A percentile compares a stretch with the other conserved stretches of the same genome.
phyloP scores from a whole-genome alignment of 73 alveolate species.

The Paramecium octaurelia region DNA sequence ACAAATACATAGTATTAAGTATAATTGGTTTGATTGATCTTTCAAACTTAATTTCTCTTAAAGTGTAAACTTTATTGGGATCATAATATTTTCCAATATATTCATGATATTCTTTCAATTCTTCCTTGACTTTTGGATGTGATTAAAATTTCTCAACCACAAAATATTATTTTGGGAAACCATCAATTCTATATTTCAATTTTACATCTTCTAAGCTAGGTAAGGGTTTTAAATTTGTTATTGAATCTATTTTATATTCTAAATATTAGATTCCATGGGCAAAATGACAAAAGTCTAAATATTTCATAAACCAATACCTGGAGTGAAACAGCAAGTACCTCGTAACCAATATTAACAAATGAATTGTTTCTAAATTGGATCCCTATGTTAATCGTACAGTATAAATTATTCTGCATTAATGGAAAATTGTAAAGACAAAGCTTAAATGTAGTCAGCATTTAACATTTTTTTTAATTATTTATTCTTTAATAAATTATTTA shows the following conservation, averaged over 20 bases:
- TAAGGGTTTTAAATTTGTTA: background rate
- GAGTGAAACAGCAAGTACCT: conserved; percentile 23
- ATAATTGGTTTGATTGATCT: background rate
- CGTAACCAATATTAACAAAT: conserved; percentile 24
- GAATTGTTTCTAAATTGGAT: background rate
- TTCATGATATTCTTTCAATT: background rate
- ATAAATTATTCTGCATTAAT: background rate
- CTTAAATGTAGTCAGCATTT: background rate
- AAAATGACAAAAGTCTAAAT: background rate
- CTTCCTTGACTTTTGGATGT: background rate
- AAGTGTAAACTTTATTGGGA: background rate
- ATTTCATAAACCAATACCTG: background rate
- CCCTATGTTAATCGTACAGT: background rate
- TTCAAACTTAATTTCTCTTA: background rate
- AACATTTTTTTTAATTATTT: background rate
- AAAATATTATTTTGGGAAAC: background rate
- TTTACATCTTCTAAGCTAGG: background rate
- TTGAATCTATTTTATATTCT: background rate
- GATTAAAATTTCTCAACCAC: background rate
- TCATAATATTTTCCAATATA: background rate
- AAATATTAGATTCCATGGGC: conserved; percentile 4
- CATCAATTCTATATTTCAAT: background rate
- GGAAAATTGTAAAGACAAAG: background rate
- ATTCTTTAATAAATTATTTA: background rate
- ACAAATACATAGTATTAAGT: background rate